Base-by-base conservation (phyloP, 106 monocot species). In the Platanthera guangdongensis region DNA sequence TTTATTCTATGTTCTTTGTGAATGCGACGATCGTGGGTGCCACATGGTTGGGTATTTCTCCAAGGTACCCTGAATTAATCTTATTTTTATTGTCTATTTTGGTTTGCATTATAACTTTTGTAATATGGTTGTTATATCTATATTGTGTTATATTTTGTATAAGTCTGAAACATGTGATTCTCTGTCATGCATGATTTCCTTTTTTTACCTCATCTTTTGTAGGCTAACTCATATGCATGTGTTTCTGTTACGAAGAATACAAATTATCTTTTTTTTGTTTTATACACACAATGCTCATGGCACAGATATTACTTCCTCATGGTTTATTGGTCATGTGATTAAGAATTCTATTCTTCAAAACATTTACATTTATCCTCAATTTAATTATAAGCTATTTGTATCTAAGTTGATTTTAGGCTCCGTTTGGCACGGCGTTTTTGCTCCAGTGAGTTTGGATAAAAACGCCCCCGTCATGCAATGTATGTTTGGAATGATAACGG, bases 41-140 rank as follows among this genome's bases (percentile, higher is more conserved):
- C 95, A 95, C 87, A 95, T 95, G 92, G 95, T 95, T 77, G 95
- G 92, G 4, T 95, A 95, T 69, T 95, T 95, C 50, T 95, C 95
- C 8, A 95, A 95, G 95, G 95, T 95, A 87, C 78, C 62, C 21
- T 22, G 10, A 64, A n/a, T 46, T 47, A 47, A 48, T 16, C 12
- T 48, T 71, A 6, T 67, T 67, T 67, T 67, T 30, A 9, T 65
- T 65, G 1, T 1, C 6, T 57, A 16, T 57, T 14, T 60, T 19
- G 59, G 7, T 60, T 1, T 60, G n/a, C 4, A 60, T 21, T 19
- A 21, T 60, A 60, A 19, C 19, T 8, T 60, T 60, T 60, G 7
- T 39, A 39, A 39, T 39, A 39, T 7, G 18, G 1, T 60, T 60
- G 9, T 21, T 60, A 18, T 60, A 3, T 60, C 18, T 60, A 60